Evolutionary conservation across 805 yeast genomes (phyloP).

Genomic region (Cyberlindnera americana): DNA sequence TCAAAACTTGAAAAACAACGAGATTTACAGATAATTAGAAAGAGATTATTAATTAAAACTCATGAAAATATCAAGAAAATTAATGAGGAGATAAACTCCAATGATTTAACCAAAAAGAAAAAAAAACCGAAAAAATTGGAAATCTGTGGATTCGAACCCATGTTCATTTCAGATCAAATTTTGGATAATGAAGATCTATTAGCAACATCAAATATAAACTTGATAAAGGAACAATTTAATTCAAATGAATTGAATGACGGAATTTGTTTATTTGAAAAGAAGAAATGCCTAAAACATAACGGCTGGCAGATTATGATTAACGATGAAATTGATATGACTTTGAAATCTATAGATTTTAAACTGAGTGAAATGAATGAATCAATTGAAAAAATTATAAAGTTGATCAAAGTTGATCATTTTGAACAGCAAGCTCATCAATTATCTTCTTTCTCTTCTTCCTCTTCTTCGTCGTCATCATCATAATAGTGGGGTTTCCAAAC

Average conservation of each 20-base stretch:
- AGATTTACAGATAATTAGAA: constrained; percentile 11
- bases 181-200: constrained; percentile 17
- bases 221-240: constrained; percentile 7
- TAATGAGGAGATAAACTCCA: constrained; percentile 22
- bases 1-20: not conserved
- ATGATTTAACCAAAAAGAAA: constrained; percentile 2
- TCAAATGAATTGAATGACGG: no score
- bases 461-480: constrained; percentile 39
- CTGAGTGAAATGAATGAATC: constrained; percentile 24
- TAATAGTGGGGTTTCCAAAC: constrained; percentile 55
- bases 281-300: constrained; percentile 53
- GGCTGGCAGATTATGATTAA: constrained; percentile 41
- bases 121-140: constrained; percentile 38
- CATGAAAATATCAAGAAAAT: constrained; percentile 26
- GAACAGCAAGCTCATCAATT: constrained; percentile 21
- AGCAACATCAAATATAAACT: constrained; percentile 15
- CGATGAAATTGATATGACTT: constrained; percentile 34
- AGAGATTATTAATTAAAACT: constrained; percentile 19
- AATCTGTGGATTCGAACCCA: constrained; percentile 49
- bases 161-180: no score
- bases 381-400: constrained; percentile 32
- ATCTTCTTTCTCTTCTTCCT: constrained; percentile 29
- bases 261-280: constrained; percentile 52
- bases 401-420: constrained; percentile 36
- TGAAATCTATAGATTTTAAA: constrained; percentile 28